Conservation (phyloP, 2,329 filamentous ascomycete species). For the Colletotrichum magnum region DNA sequence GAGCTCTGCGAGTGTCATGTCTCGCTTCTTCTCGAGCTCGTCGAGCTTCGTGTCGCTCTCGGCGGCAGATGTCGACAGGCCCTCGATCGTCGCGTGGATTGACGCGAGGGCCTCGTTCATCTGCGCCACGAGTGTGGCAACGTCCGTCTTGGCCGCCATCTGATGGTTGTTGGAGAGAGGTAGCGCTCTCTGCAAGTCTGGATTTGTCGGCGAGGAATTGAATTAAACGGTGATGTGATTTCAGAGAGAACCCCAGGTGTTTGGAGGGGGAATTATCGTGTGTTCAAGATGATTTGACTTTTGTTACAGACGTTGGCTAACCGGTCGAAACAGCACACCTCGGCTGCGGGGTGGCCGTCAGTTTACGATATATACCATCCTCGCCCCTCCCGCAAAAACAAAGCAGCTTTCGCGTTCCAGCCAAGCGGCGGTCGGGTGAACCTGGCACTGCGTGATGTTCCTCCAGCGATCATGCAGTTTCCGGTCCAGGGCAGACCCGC, state of each 20-base stretch:
- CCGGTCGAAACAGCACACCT: conserved; percentile 15
- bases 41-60: conserved; percentile 54
- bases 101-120: conserved; percentile 59
- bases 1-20: conserved; percentile 50
- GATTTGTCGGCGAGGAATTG: not conserved
- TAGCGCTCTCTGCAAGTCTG: not conserved
- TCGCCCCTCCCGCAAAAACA: conserved; percentile 20
- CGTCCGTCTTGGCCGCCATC: conserved; percentile 48
- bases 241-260: not conserved
- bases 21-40: conserved; percentile 55
- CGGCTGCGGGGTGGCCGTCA: conserved; percentile 20
- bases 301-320: conserved; percentile 15
- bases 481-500: conserved; percentile 18
- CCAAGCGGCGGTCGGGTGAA: conserved; percentile 24
- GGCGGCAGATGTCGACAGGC: conserved; percentile 47
- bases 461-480: conserved; percentile 30
- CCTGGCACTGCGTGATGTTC: conserved; percentile 29
- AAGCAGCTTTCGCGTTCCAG: conserved; percentile 12
- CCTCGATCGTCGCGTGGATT: conserved; percentile 54
- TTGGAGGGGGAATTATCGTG: conserved; percentile 2
- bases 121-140: conserved; percentile 56
- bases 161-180: conserved; percentile 12
- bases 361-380: conserved; percentile 38
- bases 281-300: conserved; percentile 20
- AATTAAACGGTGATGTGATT: not conserved